Evolutionary conservation across 768 basidiomycete genomes (phyloP).

Genomic region (Myochromella boudieri): DNA sequence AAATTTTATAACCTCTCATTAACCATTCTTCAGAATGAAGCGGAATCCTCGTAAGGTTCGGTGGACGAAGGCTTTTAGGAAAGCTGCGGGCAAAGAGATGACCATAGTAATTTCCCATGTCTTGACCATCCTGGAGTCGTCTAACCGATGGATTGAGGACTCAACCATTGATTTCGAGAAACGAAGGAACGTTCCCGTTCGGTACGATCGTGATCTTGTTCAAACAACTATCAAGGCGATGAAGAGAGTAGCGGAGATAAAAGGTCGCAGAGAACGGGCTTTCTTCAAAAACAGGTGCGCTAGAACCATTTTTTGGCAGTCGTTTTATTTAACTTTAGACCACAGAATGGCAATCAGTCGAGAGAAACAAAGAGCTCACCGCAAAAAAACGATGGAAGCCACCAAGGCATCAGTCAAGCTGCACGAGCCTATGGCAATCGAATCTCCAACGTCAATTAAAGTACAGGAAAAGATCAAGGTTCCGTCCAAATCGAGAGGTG

Average conservation of each 20-base stretch:
- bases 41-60: constrained; percentile 97
- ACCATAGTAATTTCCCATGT: constrained; percentile 73
- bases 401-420: constrained; percentile 61
- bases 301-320: not conserved
- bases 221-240: constrained; percentile 95
- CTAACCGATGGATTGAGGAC: constrained; percentile 56
- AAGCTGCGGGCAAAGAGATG: constrained; percentile 99
- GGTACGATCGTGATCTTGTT: constrained; percentile 93
- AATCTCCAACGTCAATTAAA: constrained; percentile 43
- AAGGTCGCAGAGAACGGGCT: constrained; percentile 82
- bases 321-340: not conserved
- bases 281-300: constrained; percentile 92
- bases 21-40: constrained; percentile 74
- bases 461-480: constrained; percentile 80
- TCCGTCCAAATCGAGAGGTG: constrained; percentile 59
- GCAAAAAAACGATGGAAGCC: constrained; percentile 63
- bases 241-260: constrained; percentile 93
- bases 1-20: constrained; percentile 2
- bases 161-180: constrained; percentile 99
- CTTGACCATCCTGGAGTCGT: too few species aligned
- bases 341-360: constrained; percentile 83
- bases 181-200: constrained; percentile 93
- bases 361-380: constrained; percentile 74
- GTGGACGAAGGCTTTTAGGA: constrained; percentile 99
- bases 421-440: constrained; percentile 58